phyloP scores from a whole-genome alignment of 164 flowering plant genomes.

The Aristolochia contorta region DNA sequence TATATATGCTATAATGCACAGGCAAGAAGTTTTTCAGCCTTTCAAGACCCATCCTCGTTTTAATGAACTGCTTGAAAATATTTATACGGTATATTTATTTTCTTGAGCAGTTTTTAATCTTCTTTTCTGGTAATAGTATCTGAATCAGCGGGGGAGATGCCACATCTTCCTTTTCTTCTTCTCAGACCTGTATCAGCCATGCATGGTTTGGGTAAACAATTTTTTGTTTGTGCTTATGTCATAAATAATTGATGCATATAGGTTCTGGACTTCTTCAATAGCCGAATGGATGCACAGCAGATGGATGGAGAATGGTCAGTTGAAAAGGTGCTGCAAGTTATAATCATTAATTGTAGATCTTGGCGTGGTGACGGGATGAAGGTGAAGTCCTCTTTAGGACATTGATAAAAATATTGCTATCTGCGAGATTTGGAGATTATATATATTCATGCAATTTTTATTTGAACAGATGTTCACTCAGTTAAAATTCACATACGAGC shows the following conservation, averaged over 20 bases:
- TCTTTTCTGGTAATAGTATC: too few relatives aligned
- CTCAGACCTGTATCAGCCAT: too few relatives aligned
- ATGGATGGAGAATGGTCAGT: conserved; percentile 87
- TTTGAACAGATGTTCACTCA: conserved; percentile 76
- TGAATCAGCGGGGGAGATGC: too few relatives aligned
- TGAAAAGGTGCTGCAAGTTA: conserved; percentile 81
- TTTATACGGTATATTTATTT: conserved; percentile 45
- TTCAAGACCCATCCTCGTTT: conserved; percentile 93
- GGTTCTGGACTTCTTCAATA: conserved; percentile 96
- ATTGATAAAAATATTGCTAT: too few relatives aligned
- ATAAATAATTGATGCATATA: conserved; percentile 9
- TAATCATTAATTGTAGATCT: conserved; percentile 73
- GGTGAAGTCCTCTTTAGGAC: conserved; percentile 29
- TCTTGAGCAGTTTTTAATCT: too few relatives aligned
- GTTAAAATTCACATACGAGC: conserved; percentile 84
- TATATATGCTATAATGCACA: conserved; percentile 92
- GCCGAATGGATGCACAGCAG: conserved; percentile 81
- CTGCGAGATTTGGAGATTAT: too few relatives aligned
- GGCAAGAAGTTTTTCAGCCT: conserved; percentile 90
- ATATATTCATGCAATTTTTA: not conserved
- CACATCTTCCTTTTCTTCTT: too few relatives aligned
- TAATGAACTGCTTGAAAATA: conserved; percentile 83
- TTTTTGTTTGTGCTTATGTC: not conserved
- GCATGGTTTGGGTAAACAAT: not conserved
- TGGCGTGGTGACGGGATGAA: conserved; percentile 99